Conservation (phyloP, 139 green algal species). For the Desmodesmus armatus region DNA sequence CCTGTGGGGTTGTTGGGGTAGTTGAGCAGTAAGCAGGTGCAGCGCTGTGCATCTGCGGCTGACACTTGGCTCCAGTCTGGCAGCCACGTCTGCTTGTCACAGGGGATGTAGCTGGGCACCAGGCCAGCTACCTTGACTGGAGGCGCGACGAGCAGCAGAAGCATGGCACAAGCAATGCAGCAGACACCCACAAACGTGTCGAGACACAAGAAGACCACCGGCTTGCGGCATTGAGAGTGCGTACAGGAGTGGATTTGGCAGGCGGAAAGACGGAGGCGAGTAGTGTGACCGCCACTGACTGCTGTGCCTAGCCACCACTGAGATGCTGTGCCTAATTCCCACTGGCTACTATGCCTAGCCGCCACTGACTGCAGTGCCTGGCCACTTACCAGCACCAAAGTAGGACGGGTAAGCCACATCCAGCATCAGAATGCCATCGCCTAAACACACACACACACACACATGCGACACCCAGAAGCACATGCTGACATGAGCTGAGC, state of each 20-base stretch:
- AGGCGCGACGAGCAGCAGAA: neutral
- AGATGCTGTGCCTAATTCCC: no score
- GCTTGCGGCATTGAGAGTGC: no score
- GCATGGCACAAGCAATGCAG: no score
- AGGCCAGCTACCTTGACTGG: constrained; percentile 58
- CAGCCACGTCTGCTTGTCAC: constrained; percentile 41
- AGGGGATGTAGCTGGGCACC: constrained; percentile 46
- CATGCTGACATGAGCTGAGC: neutral
- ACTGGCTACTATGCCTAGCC: no score
- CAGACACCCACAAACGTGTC: no score
- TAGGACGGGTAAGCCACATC: constrained; percentile 60
- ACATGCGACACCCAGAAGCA: neutral
- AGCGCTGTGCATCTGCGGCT: neutral
- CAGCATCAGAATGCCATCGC: constrained; percentile 55
- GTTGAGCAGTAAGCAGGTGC: constrained; percentile 64
- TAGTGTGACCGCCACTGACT: no score
- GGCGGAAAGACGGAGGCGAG: no score
- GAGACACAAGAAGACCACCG: no score
- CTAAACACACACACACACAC: no score
- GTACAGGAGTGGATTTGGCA: no score
- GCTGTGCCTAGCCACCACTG: no score
- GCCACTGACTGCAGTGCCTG: neutral
- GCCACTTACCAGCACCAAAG: constrained; percentile 52
- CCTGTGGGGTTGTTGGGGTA: constrained; percentile 73
- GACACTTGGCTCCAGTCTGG: neutral